Evolutionary conservation across 2,329 filamentous ascomycete species (phyloP).

Genomic region (Cordyceps cateniannulata): DNA sequence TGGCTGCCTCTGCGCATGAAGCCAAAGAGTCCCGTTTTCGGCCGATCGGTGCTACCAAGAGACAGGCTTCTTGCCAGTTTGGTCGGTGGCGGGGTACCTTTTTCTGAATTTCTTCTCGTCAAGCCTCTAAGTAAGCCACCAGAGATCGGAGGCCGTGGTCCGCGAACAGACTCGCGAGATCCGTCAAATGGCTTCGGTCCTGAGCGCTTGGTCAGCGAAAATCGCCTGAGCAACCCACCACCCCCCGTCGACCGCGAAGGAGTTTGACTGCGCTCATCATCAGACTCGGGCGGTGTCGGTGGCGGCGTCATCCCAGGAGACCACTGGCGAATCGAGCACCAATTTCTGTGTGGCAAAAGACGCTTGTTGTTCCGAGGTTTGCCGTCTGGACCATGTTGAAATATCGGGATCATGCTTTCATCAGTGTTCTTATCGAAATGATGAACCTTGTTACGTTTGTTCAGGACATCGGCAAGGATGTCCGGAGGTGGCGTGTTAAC

Average conservation of each 20-base stretch:
- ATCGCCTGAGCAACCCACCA: constrained; percentile 38
- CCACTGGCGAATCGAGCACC: constrained; percentile 88
- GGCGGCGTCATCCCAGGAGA: constrained; percentile 70
- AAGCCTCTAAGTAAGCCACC: constrained; percentile 42
- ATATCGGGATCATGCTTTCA: constrained; percentile 93
- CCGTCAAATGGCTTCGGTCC: constrained; percentile 31
- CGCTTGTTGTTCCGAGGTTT: constrained; percentile 87
- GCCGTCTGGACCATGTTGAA: constrained; percentile 81
- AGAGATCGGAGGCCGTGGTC: constrained; percentile 44
- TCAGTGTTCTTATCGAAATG: constrained; percentile 73
- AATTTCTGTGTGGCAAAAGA: constrained; percentile 84
- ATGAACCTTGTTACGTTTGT: constrained; percentile 81
- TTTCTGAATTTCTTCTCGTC: constrained; percentile 27
- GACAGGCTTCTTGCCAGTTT: constrained; percentile 54
- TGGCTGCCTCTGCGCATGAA: constrained; percentile 36
- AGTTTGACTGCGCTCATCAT: constrained; percentile 36
- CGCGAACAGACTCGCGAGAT: constrained; percentile 30
- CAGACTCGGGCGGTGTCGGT: constrained; percentile 53
- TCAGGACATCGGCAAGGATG: constrained; percentile 82
- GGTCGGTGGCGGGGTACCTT: constrained; percentile 31
- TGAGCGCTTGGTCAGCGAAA: constrained; percentile 34
- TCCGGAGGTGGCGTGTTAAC: constrained; percentile 87
- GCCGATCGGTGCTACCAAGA: constrained; percentile 48
- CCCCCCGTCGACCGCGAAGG: constrained; percentile 28
- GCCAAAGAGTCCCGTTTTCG: constrained; percentile 35